These are phyloP conservation scores for Macrolepiota dolichaula DNA, from an alignment of 768 basidiomycete species.

Conservation along the genomic window DNA sequence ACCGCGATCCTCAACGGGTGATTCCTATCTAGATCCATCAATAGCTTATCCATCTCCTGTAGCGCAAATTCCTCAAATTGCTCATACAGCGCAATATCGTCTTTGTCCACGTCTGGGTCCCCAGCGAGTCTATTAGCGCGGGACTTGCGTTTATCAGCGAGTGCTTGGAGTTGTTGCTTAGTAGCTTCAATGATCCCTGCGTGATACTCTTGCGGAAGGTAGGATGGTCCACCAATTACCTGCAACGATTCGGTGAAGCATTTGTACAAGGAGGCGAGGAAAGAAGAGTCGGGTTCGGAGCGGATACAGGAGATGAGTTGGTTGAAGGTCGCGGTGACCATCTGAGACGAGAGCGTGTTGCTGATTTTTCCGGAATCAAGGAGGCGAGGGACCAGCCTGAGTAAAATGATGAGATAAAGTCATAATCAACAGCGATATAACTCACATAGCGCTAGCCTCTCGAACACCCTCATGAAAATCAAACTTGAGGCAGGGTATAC, in stretches of 20 bases:
- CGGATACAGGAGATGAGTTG: slow-evolving; percentile 62
- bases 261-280: slow-evolving; percentile 74
- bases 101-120: slow-evolving; percentile 41
- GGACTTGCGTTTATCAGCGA: slow-evolving; percentile 66
- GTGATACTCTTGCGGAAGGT: slow-evolving; percentile 52
- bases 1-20: slow-evolving; percentile 71
- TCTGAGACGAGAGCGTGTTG: slow-evolving; percentile 59
- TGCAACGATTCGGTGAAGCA: slow-evolving; percentile 61
- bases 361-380: slow-evolving; percentile 65
- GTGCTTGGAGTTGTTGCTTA: slow-evolving; percentile 61
- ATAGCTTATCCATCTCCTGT: slow-evolving; percentile 74
- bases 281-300: slow-evolving; percentile 71
- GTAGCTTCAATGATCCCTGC: slow-evolving; percentile 63
- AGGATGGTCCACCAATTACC: slow-evolving; percentile 51
- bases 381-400: slow-evolving; percentile 70
- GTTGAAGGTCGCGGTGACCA: slow-evolving; percentile 66
- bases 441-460: slow-evolving; percentile 74
- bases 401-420: neutral
- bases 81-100: slow-evolving; percentile 70
- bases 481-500: slow-evolving; percentile 67
- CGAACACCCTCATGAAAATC: slow-evolving; percentile 85
- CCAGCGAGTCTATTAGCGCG: slow-evolving; percentile 35
- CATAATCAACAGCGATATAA: slow-evolving; percentile 10
- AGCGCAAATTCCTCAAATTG: slow-evolving; percentile 83
- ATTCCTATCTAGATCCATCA: slow-evolving; percentile 49